Percentiles rank a stretch among this genome's conserved stretches.
These are phyloP conservation scores for Pleodorina starrii DNA, from an alignment of 139 green algal species.

Conservation along the genomic window DNA sequence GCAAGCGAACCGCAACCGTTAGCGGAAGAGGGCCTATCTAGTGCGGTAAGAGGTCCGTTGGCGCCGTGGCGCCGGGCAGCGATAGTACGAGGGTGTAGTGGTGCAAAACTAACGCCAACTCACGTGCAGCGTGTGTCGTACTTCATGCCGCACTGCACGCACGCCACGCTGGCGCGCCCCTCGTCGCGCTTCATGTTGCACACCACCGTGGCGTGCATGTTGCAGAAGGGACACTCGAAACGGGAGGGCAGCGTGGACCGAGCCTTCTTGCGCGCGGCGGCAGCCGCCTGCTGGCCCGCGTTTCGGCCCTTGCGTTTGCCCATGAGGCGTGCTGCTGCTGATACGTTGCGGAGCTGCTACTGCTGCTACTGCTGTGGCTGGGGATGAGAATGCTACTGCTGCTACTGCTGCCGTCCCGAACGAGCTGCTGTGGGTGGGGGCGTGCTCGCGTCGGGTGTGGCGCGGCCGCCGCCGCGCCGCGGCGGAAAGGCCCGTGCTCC, in stretches of 20 bases:
- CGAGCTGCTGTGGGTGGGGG: too few species aligned
- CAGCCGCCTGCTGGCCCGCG: background rate
- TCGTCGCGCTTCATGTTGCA: background rate
- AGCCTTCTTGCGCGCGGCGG: background rate
- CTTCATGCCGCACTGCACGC: conserved; percentile 15
- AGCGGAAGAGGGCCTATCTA: too few species aligned
- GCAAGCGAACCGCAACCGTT: too few species aligned
- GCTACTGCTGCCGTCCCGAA: too few species aligned
- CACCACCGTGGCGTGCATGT: background rate
- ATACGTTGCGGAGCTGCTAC: background rate
- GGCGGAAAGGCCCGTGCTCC: too few species aligned
- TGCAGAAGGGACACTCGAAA: conserved; percentile 47
- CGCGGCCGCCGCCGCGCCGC: too few species aligned
- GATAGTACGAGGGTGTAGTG: too few species aligned
- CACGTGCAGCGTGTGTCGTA: background rate
- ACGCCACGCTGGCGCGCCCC: background rate
- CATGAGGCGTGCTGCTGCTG: background rate
- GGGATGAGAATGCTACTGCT: background rate
- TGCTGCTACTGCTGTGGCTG: too few species aligned
- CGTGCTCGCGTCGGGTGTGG: too few species aligned
- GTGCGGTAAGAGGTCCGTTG: too few species aligned
- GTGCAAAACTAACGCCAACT: too few species aligned
- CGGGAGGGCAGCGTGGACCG: conserved; percentile 13
- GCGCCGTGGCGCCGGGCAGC: too few species aligned
- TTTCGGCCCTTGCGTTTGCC: conserved; percentile 44